Evolutionary conservation across 176 grass and related monocot genomes (phyloP).

Genomic region (Musa schizocarpa): DNA sequence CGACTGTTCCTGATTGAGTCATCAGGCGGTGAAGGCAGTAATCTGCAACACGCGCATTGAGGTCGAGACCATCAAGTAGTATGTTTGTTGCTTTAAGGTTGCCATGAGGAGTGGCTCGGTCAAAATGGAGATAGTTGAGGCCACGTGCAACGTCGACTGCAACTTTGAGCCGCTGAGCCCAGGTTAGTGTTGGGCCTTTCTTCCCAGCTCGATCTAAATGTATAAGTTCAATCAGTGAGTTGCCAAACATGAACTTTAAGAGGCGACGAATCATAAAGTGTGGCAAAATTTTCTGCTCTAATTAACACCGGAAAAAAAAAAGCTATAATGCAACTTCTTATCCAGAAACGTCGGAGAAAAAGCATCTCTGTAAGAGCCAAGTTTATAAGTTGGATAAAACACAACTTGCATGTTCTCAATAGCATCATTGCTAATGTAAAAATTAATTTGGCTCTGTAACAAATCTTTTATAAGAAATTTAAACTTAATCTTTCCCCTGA

Average conservation of each 20-base stretch:
- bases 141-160: constrained; percentile 70
- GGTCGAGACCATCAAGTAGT: constrained; percentile 78
- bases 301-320: constrained; percentile 76
- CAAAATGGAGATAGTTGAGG: constrained; percentile 97
- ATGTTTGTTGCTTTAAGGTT: constrained; percentile 95
- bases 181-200: constrained; percentile 80
- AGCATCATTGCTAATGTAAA: background rate
- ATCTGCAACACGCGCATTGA: constrained; percentile 69
- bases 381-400: too few relatives aligned
- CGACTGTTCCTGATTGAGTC: constrained; percentile 72
- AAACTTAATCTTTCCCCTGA: background rate
- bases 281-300: constrained; percentile 30
- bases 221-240: background rate
- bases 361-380: too few relatives aligned
- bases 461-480: background rate
- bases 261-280: constrained; percentile 18
- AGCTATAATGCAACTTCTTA: constrained; percentile 23
- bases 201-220: constrained; percentile 64
- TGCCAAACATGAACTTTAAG: constrained; percentile 20
- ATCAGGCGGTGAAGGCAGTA: constrained; percentile 94
- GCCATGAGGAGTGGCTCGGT: constrained; percentile 81
- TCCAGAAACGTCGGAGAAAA: too few relatives aligned
- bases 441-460: background rate
- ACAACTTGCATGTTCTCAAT: too few relatives aligned
- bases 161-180: constrained; percentile 84